Conservation (phyloP, 345 rosid species). For the Adansonia digitata region DNA sequence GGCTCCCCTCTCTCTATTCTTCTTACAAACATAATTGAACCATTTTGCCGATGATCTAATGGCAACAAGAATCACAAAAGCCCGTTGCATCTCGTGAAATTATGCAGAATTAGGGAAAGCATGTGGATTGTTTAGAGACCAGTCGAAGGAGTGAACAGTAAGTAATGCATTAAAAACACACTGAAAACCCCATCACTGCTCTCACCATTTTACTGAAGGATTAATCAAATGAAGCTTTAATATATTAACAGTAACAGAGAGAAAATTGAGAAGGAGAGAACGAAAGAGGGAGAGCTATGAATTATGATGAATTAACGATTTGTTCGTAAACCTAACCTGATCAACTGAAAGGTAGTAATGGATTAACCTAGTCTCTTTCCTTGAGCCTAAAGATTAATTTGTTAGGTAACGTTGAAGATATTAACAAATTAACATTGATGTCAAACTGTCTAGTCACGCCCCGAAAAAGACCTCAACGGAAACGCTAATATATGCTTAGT, state of each 20-base stretch:
- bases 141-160: background rate
- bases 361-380: background rate
- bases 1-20: constrained; percentile 5
- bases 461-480: background rate
- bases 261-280: no score
- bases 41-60: background rate
- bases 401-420: background rate
- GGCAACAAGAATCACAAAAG: no score
- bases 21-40: background rate
- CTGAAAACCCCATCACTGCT: background rate
- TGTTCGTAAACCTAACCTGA: background rate
- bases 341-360: background rate
- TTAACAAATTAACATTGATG: background rate
- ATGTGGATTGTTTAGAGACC: background rate
- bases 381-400: background rate
- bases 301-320: background rate
- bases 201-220: background rate
- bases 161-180: no score
- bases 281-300: background rate
- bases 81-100: no score
- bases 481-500: background rate
- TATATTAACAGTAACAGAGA: no score
- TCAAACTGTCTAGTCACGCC: background rate
- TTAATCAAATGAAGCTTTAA: background rate
- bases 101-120: background rate